Base-by-base conservation (phyloP, 2,329 filamentous ascomycete species). In the Shiraia bambusicola region DNA sequence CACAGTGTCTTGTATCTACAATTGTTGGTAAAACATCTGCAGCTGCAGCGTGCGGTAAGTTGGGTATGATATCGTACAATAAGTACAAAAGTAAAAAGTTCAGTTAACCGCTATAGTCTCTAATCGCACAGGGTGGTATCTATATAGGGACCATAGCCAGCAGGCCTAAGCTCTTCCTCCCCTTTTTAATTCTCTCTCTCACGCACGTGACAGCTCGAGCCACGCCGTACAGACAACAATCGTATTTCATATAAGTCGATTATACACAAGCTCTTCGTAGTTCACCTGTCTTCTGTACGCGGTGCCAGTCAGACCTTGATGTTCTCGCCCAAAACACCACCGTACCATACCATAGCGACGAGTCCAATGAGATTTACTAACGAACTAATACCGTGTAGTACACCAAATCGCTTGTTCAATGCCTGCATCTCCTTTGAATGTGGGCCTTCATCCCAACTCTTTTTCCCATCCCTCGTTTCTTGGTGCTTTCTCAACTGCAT, bases 401-500 rank as follows among this genome's bases (percentile, higher is more conserved):
- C 80, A 12, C 80, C 82, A 67, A 97, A 97, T 43, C 49, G 38
- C 45, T 45, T 56, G 39, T 70, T 71, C 53, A 71, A 29, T n/a
- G 28, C 47, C 55, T 81, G 69, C 91, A 97, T 96, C 72, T 92
- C 88, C 55, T 84, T 77, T 4, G 87, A 93, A 60, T 95, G 88
- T 28, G 89, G 87, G 1, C 83, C 79, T 37, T 80, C 73, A 51
- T 95, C 89, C 60, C 86, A 87, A 69, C 84, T 88, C 65, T 86
- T 87, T 78, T 95, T 96, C 40, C 89, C 89, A 65, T 96, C 92
- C 58, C 85, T 83, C 48, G 86, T 89, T 76, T 92, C 91, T 76
- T 95, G 92, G 34, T 84, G 79, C 59, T 87, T 87, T 61, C 90
- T 77, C 68, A 87, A 76, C 51, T 76, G 79, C 80, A 94, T 95